phyloP scores from a whole-genome alignment of 1,139 yeast genomes.

The Debaryomyces nepalensis region DNA sequence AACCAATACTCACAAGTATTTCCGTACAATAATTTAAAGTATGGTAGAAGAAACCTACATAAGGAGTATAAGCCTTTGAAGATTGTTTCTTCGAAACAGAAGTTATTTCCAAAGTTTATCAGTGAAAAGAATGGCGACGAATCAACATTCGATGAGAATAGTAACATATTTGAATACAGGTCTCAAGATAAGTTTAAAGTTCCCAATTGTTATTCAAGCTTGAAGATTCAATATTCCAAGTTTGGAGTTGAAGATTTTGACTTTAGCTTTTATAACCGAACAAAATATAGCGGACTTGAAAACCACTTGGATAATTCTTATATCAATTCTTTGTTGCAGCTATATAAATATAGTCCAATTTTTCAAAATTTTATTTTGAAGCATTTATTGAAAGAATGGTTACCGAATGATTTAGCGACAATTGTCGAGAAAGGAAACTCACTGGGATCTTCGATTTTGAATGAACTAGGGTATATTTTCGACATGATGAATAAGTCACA shows the following conservation, averaged over 20 bases:
- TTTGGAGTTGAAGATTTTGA: slow-evolving; percentile 96
- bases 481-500: slow-evolving; percentile 89
- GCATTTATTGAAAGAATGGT: slow-evolving; percentile 61
- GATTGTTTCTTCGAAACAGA: slow-evolving; percentile 28
- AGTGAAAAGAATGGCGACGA: slow-evolving; percentile 58
- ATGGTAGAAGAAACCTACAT: slow-evolving; percentile 56
- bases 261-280: slow-evolving; percentile 78
- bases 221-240: slow-evolving; percentile 81
- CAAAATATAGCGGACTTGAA: slow-evolving; percentile 84
- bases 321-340: slow-evolving; percentile 77
- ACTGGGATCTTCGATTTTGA: slow-evolving; percentile 60
- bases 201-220: slow-evolving; percentile 76
- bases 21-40: slow-evolving; percentile 60
- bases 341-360: slow-evolving; percentile 79
- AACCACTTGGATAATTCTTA: slow-evolving; percentile 83
- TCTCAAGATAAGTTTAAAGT: slow-evolving; percentile 27
- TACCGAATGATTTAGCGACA: slow-evolving; percentile 45
- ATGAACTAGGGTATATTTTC: slow-evolving; percentile 85
- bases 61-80: slow-evolving; percentile 52
- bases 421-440: slow-evolving; percentile 34
- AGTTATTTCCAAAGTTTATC: slow-evolving; percentile 62
- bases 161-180: slow-evolving; percentile 36
- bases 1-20: slow-evolving; percentile 25
- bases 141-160: slow-evolving; percentile 19
- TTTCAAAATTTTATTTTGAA: slow-evolving; percentile 67